Evolutionary conservation across 2,329 filamentous ascomycete species (phyloP), one percentile per base, ranked within the genome.

Genomic region (Cytospora chrysosperma): DNA sequence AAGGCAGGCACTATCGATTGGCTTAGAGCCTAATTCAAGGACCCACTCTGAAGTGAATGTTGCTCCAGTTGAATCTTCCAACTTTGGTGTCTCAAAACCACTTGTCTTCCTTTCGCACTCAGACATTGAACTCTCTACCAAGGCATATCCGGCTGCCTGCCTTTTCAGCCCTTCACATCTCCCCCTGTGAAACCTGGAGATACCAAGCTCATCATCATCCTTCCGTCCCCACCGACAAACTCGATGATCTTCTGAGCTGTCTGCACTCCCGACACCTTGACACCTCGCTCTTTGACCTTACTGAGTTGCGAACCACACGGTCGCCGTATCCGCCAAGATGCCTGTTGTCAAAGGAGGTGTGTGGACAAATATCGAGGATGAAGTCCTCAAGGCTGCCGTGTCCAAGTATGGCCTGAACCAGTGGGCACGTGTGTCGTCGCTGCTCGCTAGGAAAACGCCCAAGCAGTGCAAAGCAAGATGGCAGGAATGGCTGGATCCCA

Each of bases 381-480:
- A 99, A 78, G 96, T 98, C 73, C 90, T 99, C 79, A 97, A 98
- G 79, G 93, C 93, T 62, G 90, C 91, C 64, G 92, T 96, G 68
- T 95, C 91, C 70, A 97, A 97, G 77, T 97, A 97, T 82, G 93
- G 93, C 56, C 84, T 97, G 66, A 95, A 97, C 74, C 95, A 99
- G 79, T 99, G 95, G 95, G 94, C 95, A 74, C 94, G 95, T 77
- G 95, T 98, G 68, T 97, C 95, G 62, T 98, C 95, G 64, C 86
- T 99, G 68, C 88, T 99, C 69, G 94, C 94, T 75, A 92, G 96
- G 73, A 99, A 99, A 78, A 98, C 95, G 34, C 89, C 95, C 58
- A 99, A 99, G 81, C 95, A 99, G 81, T 99, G 95, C 87, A 99
- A 99, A 81, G 94, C 95, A 66, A 86, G 95, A 80, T 99, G 95